Evolutionary conservation across 208 protist genomes (phyloP), one percentile per base, ranked within the genome.

Genomic region (Leishmania gerbilli): DNA sequence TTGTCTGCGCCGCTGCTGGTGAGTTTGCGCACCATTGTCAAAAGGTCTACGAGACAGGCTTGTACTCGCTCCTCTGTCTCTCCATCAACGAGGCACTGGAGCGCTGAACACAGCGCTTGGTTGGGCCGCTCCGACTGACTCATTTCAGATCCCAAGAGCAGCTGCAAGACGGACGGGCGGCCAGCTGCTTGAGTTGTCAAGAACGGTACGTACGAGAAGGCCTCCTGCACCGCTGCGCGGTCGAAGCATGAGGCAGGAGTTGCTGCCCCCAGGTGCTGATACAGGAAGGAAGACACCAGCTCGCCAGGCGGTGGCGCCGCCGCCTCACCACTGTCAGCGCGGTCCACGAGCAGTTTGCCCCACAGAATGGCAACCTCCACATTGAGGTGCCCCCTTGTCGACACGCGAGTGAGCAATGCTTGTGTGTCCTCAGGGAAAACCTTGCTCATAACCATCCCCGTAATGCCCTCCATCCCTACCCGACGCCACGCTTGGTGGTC

Each of bases 151-250:
- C 9, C 21, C 47, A 85, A 67, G 7, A 85, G 60, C 15, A 85
- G 62, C 47, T 75, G 62, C 53, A 85, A 67, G 45, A 85, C 58
- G 0, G 77, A 81, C 6, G 82, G 82, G 34, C 82, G 71, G 9
- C 27, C 72, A 37, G 49, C 53, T 45, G 27, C 42, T 42, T 79
- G 76, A 37, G 82, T 74, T 17, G 84, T 80, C 13, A 67, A 5
- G 79, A 84, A 84, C 2, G 84, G 84, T 13, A 88, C 51, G 53
- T 80, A 88, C 40, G 77, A 77, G 65, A 88, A 79, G 5, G 80
- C 82, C 82, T 85, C 82, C 45, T 71, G 27, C 21, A 85, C 64
- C 55, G 76, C 47, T 37, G 67, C 45, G 11, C 34, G 2, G 9
- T 74, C 51, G 67, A 13, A 60, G 4, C 19, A n/a, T 34, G 34